Percentiles rank a stretch among this genome's conserved stretches.
These are phyloP conservation scores for Lentinula lateritia DNA, from an alignment of 768 basidiomycete genomes.

Conservation along the genomic window DNA sequence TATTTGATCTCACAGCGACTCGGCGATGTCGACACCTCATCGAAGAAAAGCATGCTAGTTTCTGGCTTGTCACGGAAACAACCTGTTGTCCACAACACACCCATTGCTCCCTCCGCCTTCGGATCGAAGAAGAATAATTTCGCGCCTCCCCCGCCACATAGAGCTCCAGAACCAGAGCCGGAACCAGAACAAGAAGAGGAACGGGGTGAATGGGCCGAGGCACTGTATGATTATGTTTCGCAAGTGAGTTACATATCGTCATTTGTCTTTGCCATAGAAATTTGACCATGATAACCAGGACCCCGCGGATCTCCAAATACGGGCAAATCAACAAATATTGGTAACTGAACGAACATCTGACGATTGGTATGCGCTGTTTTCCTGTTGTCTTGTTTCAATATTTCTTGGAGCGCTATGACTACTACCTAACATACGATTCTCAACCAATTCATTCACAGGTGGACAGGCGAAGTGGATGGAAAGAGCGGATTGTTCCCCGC, in stretches of 20 bases:
- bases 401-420: background rate
- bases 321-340: slow-evolving; percentile 51
- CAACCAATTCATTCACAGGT: slow-evolving; percentile 37
- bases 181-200: slow-evolving; percentile 31
- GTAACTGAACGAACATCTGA: slow-evolving; percentile 64
- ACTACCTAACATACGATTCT: background rate
- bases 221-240: slow-evolving; percentile 68
- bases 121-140: slow-evolving; percentile 36
- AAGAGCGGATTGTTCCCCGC: slow-evolving; percentile 61
- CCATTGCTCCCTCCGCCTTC: slow-evolving; percentile 32
- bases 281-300: slow-evolving; percentile 39
- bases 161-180: slow-evolving; percentile 24
- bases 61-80: slow-evolving; percentile 39
- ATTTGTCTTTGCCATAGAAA: background rate
- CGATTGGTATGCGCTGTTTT: slow-evolving; percentile 55
- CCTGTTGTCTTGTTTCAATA: slow-evolving; percentile 3
- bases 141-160: slow-evolving; percentile 49
- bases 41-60: slow-evolving; percentile 39
- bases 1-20: slow-evolving; percentile 40
- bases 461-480: slow-evolving; percentile 60
- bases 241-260: slow-evolving; percentile 29
- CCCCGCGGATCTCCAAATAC: slow-evolving; percentile 57
- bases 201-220: slow-evolving; percentile 73
- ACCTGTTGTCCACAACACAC: slow-evolving; percentile 27
- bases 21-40: slow-evolving; percentile 54